phyloP scores from a whole-genome alignment of 2,329 filamentous ascomycete genomes.

The Coleophoma cylindrospora region DNA sequence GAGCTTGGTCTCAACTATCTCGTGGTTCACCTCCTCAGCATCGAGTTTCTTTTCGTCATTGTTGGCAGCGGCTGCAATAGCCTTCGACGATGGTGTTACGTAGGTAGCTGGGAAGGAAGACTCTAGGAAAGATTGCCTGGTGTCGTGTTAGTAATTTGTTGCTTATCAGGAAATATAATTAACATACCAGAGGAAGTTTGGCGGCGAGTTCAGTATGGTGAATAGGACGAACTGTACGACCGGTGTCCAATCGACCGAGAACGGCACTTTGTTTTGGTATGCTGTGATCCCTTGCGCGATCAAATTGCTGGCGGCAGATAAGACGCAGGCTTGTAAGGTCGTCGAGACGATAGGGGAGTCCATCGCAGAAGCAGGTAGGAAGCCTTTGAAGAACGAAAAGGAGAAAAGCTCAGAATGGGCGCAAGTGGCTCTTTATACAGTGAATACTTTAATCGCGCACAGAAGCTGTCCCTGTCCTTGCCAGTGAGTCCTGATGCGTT shows the following conservation, averaged over 20 bases:
- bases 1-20: slow-evolving; percentile 44
- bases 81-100: slow-evolving; percentile 28
- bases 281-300: slow-evolving; percentile 67
- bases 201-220: slow-evolving; percentile 67
- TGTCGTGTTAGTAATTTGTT: slow-evolving; percentile 11
- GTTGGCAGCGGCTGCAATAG: slow-evolving; percentile 33
- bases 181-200: slow-evolving; percentile 76
- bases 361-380: slow-evolving; percentile 8
- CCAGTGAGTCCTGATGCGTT: too few relatives aligned
- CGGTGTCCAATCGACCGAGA: slow-evolving; percentile 59
- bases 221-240: slow-evolving; percentile 76
- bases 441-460: too few relatives aligned
- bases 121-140: slow-evolving; percentile 74
- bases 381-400: too few relatives aligned
- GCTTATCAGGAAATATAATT: background rate
- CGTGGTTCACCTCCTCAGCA: slow-evolving; percentile 35
- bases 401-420: too few relatives aligned
- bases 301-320: slow-evolving; percentile 65
- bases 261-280: slow-evolving; percentile 55
- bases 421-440: too few relatives aligned
- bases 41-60: slow-evolving; percentile 35
- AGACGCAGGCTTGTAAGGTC: slow-evolving; percentile 59
- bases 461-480: too few relatives aligned
- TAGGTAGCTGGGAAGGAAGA: slow-evolving; percentile 62
- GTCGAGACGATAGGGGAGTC: slow-evolving; percentile 49